These are phyloP conservation scores for Cucumis hystrix DNA, from an alignment of 306 rosid genomes.

Conservation along the genomic window DNA sequence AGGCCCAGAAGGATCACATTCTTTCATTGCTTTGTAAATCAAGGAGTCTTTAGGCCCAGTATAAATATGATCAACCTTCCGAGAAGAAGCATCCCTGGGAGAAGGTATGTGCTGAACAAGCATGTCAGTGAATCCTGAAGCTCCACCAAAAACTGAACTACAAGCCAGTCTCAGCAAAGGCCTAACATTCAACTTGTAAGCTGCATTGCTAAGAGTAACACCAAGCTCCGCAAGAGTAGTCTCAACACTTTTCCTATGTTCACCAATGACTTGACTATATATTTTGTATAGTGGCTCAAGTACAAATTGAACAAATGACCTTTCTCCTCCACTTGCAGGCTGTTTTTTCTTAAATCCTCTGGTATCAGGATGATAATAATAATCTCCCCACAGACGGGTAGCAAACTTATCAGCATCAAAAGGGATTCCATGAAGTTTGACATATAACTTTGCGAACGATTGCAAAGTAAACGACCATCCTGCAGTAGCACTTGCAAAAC, in stretches of 20 bases:
- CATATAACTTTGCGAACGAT: conserved; percentile 77
- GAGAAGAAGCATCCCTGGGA: conserved; percentile 66
- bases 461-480: conserved; percentile 97
- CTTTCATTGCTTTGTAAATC: conserved; percentile 73
- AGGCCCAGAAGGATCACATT: conserved; percentile 79
- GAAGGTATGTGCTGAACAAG: conserved; percentile 92
- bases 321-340: conserved; percentile 80
- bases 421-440: conserved; percentile 78
- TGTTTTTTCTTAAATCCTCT: conserved; percentile 76
- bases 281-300: conserved; percentile 88
- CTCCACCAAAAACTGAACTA: conserved; percentile 83
- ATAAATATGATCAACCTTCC: conserved; percentile 83
- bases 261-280: conserved; percentile 96
- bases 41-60: conserved; percentile 79
- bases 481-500: conserved; percentile 90
- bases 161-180: conserved; percentile 95
- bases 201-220: conserved; percentile 84
- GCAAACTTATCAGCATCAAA: conserved; percentile 77
- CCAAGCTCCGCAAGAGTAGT: conserved; percentile 93
- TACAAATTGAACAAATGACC: conserved; percentile 90
- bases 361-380: conserved; percentile 65
- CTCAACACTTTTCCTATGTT: conserved; percentile 96
- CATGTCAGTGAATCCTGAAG: conserved; percentile 93
- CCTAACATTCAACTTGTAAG: conserved; percentile 84
- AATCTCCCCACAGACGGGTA: conserved; percentile 88